Conservation (phyloP, 1,284 basidiomycete genomes). For the Exobasidium rhododendri region DNA sequence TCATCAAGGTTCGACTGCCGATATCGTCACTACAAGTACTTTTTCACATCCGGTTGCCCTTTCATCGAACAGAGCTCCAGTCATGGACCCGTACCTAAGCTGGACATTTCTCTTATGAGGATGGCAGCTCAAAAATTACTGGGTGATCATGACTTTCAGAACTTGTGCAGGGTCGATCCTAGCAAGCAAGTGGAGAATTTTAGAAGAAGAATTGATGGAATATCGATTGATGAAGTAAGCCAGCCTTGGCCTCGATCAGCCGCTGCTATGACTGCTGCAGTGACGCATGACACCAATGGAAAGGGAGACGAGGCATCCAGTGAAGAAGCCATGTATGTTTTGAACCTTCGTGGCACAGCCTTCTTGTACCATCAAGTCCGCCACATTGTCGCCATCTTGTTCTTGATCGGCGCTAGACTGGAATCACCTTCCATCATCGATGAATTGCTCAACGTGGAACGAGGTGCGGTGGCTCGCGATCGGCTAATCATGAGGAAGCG, state of each 20-base stretch:
- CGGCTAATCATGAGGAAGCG: background rate
- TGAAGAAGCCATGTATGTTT: constrained; percentile 61
- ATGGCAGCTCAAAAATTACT: constrained; percentile 70
- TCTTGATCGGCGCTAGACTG: constrained; percentile 78
- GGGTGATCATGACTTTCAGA: constrained; percentile 93
- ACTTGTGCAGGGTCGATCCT: constrained; percentile 91
- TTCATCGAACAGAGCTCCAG: constrained; percentile 21
- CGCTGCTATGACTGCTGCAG: background rate
- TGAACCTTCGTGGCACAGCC: constrained; percentile 82
- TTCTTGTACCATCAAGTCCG: constrained; percentile 97
- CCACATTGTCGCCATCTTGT: constrained; percentile 88
- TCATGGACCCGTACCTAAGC: constrained; percentile 10
- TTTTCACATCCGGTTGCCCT: constrained; percentile 60
- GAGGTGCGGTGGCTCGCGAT: constrained; percentile 24
- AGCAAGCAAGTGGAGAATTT: constrained; percentile 86
- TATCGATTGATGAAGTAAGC: constrained; percentile 61
- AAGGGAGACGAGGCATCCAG: background rate
- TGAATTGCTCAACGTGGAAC: constrained; percentile 69
- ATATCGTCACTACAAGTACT: constrained; percentile 95
- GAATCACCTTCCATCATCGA: constrained; percentile 72
- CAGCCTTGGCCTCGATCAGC: constrained; percentile 24
- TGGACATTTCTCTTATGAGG: constrained; percentile 65
- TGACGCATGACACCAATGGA: background rate
- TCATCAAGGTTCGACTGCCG: constrained; percentile 84
- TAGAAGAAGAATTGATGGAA: constrained; percentile 65